phyloP scores from a whole-genome alignment of 2,329 filamentous ascomycete species.

The Cephalotrichum gorgonifer region DNA sequence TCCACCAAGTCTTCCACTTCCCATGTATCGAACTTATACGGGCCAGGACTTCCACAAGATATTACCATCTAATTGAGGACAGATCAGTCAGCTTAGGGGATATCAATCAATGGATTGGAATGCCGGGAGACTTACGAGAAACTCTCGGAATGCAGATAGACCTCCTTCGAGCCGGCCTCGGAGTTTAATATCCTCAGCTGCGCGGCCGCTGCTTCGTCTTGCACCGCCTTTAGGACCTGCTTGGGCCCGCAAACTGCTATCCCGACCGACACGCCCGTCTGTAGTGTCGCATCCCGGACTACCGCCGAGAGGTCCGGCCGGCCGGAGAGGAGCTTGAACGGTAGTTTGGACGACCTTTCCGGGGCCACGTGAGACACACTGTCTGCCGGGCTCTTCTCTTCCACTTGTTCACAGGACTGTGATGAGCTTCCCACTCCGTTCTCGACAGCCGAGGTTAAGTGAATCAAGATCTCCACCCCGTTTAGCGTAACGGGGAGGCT shows the following conservation, averaged over 20 bases:
- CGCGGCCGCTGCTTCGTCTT: constrained; percentile 9
- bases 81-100: too few species aligned
- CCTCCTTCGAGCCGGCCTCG: constrained; percentile 7
- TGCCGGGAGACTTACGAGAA: constrained; percentile 16
- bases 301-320: background rate
- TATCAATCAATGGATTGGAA: too few species aligned
- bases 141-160: constrained; percentile 15
- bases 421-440: background rate
- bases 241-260: constrained; percentile 14
- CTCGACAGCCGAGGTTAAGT: too few species aligned
- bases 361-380: too few species aligned
- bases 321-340: background rate
- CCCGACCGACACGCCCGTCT: constrained; percentile 9
- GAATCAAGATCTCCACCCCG: constrained; percentile 4
- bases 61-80: too few species aligned
- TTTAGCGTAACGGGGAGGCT: background rate
- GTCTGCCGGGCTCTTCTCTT: too few species aligned
- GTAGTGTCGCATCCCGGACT: background rate
- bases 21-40: too few species aligned
- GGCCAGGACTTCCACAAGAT: too few species aligned
- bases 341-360: background rate
- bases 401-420: background rate
- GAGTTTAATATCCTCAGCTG: constrained; percentile 12
- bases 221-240: constrained; percentile 13
- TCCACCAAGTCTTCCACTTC: too few species aligned